Evolutionary conservation across 228 moss, liverwort and hornwort species (phyloP), one percentile per base, ranked within the genome.

Genomic region (Sphagnum fallax): DNA sequence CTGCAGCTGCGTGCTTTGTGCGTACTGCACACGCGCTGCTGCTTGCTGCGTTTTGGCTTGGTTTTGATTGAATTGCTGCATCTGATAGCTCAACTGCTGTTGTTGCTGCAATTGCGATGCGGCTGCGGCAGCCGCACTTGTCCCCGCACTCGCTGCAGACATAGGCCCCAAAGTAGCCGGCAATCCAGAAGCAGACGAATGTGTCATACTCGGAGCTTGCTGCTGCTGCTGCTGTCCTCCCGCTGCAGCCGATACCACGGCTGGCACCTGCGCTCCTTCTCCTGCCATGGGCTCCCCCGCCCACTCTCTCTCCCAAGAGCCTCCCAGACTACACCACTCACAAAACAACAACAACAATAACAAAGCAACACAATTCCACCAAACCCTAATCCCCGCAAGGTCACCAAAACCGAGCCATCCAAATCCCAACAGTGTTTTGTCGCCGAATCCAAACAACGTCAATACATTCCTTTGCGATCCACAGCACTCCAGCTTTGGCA

Each of bases 1-100:
- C 71, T 53, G 75, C 61, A 60, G 75, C 72, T 64, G 72, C 61
- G 58, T 4, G 63, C 52, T 78, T 61, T 84, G 84, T 6, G 78
- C 14, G 15, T 78, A 81, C 57, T 81, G 76, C 10, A 64, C 70
- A 59, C 74, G 83, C 59, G 71, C 72, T 51, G 11, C 71, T 53
- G 76, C 73, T 52, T 75, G 82, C 49, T 74, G 77, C n/a, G 70
- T 48, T 49, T 71, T 70, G 8, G 71, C 74, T 52, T 78, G 73
- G 59, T 70, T 76, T 61, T 73, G 78, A 52, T 68, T 82, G 32
- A 75, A 52, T 57, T 79, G 75, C 68, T 73, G 82, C 65, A 65
- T 48, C 48, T 50, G 65, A 47, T 66, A 70, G 55, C 66, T 75
- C 65, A 71, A 75, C 18, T 70, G 51, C 72, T 76, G 76, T 52